phyloP scores from a whole-genome alignment of 2,329 filamentous ascomycete genomes.

The Trichoderma afroharzianum region DNA sequence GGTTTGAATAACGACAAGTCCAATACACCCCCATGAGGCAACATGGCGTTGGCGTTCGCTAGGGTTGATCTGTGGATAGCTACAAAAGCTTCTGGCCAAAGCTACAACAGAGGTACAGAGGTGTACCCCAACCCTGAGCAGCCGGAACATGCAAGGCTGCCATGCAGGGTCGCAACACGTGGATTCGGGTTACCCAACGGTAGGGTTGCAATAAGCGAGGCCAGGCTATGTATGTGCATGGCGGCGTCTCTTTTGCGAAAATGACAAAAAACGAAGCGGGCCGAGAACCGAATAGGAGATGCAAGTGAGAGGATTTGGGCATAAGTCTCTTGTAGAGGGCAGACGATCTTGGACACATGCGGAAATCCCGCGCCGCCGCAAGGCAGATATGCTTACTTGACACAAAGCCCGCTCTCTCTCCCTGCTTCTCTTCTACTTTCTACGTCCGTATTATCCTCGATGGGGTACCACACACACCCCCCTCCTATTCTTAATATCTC shows the following conservation, averaged over 20 bases:
- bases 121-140: not conserved
- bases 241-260: not conserved
- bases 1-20: not conserved
- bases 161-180: conserved; percentile 14
- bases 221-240: conserved; percentile 4
- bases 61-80: not conserved
- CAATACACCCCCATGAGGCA: not conserved
- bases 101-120: not conserved
- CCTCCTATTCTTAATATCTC: not conserved
- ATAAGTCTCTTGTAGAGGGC: not conserved
- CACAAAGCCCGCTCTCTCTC: not conserved
- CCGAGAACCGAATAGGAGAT: not conserved
- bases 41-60: not conserved
- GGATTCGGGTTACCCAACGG: conserved; percentile 3
- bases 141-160: not conserved
- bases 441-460: not conserved
- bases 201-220: conserved; percentile 1
- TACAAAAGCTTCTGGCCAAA: not conserved
- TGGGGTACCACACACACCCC: not conserved
- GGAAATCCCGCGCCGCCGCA: not conserved
- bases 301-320: not conserved
- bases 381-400: not conserved
- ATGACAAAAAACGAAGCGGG: not conserved
- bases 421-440: not conserved
- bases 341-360: not conserved